These are phyloP conservation scores for Clonostachys rosea DNA, from an alignment of 2,329 filamentous ascomycete species.

Conservation along the genomic window DNA sequence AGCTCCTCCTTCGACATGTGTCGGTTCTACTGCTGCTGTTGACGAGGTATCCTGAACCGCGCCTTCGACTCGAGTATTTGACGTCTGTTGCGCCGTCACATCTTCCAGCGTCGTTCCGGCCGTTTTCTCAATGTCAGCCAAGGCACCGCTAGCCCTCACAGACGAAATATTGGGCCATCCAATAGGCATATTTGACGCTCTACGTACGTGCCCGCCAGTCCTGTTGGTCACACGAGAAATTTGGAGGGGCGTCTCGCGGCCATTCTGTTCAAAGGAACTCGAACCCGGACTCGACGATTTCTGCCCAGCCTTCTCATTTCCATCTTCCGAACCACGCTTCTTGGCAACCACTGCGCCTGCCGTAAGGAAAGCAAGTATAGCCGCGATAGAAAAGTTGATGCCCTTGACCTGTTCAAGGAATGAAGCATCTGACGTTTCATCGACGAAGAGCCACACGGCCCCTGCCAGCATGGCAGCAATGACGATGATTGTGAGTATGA, in stretches of 20 bases:
- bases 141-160: conserved; percentile 11
- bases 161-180: conserved; percentile 28
- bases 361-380: background rate
- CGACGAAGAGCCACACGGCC: conserved; percentile 40
- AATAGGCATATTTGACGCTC: conserved; percentile 26
- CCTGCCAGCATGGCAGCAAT: conserved; percentile 50
- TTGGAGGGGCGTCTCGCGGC: background rate
- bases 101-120: background rate
- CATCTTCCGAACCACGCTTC: conserved; percentile 11
- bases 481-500: conserved; percentile 55
- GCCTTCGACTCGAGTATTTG: too few species aligned
- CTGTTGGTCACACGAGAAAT: background rate
- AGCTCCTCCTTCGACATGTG: too few species aligned
- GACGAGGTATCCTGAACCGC: too few species aligned
- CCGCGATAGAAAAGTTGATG: background rate
- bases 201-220: conserved; percentile 8
- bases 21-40: too few species aligned
- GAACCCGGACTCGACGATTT: background rate
- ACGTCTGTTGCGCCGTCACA: too few species aligned
- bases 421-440: conserved; percentile 34
- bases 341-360: conserved; percentile 9
- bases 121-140: background rate
- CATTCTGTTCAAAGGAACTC: background rate
- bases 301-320: background rate
- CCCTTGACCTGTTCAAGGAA: conserved; percentile 16